These are phyloP conservation scores for Hippophae rhamnoides DNA, from an alignment of 306 rosid species.

Conservation along the genomic window DNA sequence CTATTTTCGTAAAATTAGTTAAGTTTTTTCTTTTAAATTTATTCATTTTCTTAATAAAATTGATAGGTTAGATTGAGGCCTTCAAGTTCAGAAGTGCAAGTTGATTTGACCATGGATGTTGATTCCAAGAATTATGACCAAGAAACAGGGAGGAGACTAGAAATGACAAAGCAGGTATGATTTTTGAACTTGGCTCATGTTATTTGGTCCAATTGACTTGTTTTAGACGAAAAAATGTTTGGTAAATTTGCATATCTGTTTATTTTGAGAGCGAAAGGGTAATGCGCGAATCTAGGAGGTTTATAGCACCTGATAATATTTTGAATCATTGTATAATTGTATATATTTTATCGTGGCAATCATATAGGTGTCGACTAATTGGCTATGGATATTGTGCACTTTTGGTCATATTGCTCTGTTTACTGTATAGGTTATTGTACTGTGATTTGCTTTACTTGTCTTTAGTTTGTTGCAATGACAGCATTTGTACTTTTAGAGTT, in stretches of 20 bases:
- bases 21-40: neutral
- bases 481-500: no score
- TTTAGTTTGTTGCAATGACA: no score
- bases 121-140: constrained; percentile 50
- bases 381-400: neutral
- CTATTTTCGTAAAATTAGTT: neutral
- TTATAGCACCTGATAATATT: neutral
- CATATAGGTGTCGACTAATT: no score
- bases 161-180: constrained; percentile 54
- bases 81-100: constrained; percentile 42
- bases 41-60: constrained; percentile 1
- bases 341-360: no score
- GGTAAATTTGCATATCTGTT: neutral
- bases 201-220: no score
- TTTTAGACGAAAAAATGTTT: neutral
- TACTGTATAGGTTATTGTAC: no score
- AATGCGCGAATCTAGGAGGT: neutral
- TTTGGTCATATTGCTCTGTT: neutral
- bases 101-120: constrained; percentile 55
- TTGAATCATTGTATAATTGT: no score
- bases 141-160: constrained; percentile 27
- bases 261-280: neutral
- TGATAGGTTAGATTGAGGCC: constrained; percentile 65
- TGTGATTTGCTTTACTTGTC: neutral
- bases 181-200: constrained; percentile 2